Evolutionary conservation across 495 filamentous ascomycete species (phyloP), one percentile per base, ranked within the genome.

Genomic region (Trichoderma parareesei): DNA sequence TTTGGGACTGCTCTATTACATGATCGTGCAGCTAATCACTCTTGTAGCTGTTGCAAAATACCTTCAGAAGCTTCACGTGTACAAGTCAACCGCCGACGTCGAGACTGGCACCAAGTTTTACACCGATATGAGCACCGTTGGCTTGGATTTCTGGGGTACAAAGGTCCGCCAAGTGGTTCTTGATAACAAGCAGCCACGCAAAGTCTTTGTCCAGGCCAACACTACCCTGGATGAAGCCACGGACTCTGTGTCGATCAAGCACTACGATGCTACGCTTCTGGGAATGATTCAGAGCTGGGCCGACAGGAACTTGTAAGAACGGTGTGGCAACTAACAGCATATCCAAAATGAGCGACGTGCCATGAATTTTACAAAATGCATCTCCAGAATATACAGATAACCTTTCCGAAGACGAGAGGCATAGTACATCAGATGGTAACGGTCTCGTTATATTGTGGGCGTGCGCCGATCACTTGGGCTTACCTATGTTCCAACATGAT

Each of bases 141-240:
- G 86, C 27, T 79, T 88, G 20, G 86, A 88, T 33, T 96, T 88
- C 77, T 96, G 88, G 87, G 88, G 84, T 16, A 83, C 83, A 64
- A 86, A 85, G 70, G 85, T 96, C 33, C 80, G 94, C 61, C 81
- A 89, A 40, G 84, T 90, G 62, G 94, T 97, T 20, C 74, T 97
- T 68, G 81, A 82, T 73, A 90, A 90, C 77, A 96, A 95, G 81
- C 87, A 91, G 68, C 93, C 94, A 43, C 82, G 94, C 64, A 98
- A 97, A 81, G 88, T 97, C 48, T 98, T 96, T 77, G 93, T 98
- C 18, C 92, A 97, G 77, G 91, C 90, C 42, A 98, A 96, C 77
- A 97, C 94, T 8, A 76, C 83, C 49, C 73, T 91, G 60, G 79
- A 85, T 18, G 81, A 87, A 62, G 75, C 75, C 5, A 88, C 87